Evolutionary conservation across 352 stramenopile genomes (phyloP).

Genomic region (Phytophthora sojae): DNA sequence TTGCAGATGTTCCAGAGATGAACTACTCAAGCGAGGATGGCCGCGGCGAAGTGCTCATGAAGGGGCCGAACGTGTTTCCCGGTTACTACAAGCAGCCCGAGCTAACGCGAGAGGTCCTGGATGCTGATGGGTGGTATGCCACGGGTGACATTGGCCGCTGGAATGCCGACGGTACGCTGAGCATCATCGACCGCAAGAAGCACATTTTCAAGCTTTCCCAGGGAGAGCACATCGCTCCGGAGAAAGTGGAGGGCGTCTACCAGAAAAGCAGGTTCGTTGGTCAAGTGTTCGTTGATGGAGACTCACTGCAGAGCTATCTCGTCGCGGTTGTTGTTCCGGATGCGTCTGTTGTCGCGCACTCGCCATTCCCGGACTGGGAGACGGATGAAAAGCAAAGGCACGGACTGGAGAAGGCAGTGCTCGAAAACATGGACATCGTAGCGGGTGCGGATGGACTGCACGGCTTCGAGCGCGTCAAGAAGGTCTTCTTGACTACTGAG

Average conservation of each 20-base stretch:
- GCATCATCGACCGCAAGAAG: constrained; percentile 91
- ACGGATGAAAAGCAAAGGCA: constrained; percentile 11
- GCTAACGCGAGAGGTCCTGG: constrained; percentile 89
- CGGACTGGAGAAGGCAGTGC: constrained; percentile 35
- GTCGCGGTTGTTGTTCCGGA: constrained; percentile 95
- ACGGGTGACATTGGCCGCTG: constrained; percentile 96
- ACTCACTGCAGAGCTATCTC: constrained; percentile 93
- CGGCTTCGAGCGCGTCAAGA: not conserved
- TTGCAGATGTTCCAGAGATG: constrained; percentile 96
- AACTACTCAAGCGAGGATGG: constrained; percentile 82
- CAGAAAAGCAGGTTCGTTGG: constrained; percentile 88
- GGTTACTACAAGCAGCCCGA: constrained; percentile 96
- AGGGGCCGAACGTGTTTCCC: constrained; percentile 80
- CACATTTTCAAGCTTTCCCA: constrained; percentile 94
- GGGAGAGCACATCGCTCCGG: constrained; percentile 95
- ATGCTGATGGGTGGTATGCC: constrained; percentile 94
- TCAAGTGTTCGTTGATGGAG: constrained; percentile 95
- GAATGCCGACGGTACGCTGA: constrained; percentile 90
- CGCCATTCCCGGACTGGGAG: constrained; percentile 16
- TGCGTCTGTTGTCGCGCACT: constrained; percentile 54
- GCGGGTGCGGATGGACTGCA: constrained; percentile 21
- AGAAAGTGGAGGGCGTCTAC: constrained; percentile 97
- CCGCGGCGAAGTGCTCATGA: constrained; percentile 80
- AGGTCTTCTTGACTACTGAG: not conserved
- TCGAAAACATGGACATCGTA: constrained; percentile 48